These are phyloP conservation scores for Gossypium sturtianum DNA, from an alignment of 345 rosid genomes.

Conservation along the genomic window DNA sequence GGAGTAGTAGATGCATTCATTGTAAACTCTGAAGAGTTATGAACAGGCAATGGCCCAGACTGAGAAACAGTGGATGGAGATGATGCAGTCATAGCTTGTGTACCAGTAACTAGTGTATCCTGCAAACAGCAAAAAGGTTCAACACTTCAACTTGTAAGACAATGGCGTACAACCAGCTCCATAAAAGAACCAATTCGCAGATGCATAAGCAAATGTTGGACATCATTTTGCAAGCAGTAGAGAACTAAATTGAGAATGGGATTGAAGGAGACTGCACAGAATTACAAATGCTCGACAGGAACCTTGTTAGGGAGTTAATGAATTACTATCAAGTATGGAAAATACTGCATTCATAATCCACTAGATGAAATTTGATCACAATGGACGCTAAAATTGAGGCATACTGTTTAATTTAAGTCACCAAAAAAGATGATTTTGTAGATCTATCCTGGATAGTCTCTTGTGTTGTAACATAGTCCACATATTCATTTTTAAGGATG, in stretches of 20 bases:
- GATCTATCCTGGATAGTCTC: background rate
- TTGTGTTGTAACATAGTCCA: background rate
- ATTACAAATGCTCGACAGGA: background rate
- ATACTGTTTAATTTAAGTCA: background rate
- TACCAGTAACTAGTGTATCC: slow-evolving; percentile 29
- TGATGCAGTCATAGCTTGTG: slow-evolving; percentile 30
- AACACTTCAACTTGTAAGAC: background rate
- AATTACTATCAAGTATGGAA: too few relatives aligned
- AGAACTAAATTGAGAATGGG: background rate
- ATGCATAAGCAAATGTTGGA: background rate
- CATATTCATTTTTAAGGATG: background rate
- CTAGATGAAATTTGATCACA: background rate
- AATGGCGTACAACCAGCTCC: background rate
- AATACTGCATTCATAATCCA: background rate
- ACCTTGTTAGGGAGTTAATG: background rate
- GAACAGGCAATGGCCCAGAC: slow-evolving; percentile 30
- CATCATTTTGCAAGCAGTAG: slow-evolving; percentile 1
- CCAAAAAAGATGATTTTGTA: background rate
- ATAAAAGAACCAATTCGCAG: background rate
- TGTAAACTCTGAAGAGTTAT: slow-evolving; percentile 31
- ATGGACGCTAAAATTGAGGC: background rate
- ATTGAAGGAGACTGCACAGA: background rate
- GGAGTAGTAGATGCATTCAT: slow-evolving; percentile 23
- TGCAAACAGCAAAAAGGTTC: slow-evolving; percentile 24
- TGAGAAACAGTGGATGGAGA: slow-evolving; percentile 33